Evolutionary conservation across 345 rosid genomes (phyloP).

Genomic region (Brassica napus): DNA sequence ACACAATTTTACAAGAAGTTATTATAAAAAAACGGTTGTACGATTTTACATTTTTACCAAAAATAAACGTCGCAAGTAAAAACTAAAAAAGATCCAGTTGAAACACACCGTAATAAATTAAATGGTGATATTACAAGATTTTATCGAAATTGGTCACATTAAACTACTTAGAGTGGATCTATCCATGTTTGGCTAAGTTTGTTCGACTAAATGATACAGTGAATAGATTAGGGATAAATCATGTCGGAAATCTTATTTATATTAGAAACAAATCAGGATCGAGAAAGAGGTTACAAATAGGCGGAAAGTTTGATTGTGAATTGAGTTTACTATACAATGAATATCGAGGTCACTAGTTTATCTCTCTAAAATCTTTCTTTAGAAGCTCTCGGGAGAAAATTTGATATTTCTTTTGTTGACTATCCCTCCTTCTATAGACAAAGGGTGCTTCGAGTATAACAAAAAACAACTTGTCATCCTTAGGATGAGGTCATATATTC

Average conservation of each 20-base stretch:
- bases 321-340: neutral
- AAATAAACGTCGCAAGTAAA: neutral
- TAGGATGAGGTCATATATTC: neutral
- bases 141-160: too few species aligned
- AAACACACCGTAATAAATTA: neutral
- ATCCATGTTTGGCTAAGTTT: neutral
- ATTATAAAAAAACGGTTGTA: neutral
- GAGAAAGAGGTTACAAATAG: too few species aligned
- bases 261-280: too few species aligned
- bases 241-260: too few species aligned
- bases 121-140: neutral
- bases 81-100: neutral
- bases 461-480: too few species aligned
- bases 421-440: too few species aligned
- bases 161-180: neutral
- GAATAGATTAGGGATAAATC: too few species aligned
- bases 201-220: too few species aligned
- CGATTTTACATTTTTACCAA: neutral
- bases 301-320: too few species aligned
- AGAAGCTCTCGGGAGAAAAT: neutral
- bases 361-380: neutral
- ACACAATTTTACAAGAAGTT: neutral
- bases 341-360: neutral
- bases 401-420: too few species aligned
- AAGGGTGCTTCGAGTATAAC: too few species aligned